These are phyloP conservation scores for Parachaetomium inaequale DNA, from an alignment of 495 filamentous ascomycete species.

Conservation along the genomic window DNA sequence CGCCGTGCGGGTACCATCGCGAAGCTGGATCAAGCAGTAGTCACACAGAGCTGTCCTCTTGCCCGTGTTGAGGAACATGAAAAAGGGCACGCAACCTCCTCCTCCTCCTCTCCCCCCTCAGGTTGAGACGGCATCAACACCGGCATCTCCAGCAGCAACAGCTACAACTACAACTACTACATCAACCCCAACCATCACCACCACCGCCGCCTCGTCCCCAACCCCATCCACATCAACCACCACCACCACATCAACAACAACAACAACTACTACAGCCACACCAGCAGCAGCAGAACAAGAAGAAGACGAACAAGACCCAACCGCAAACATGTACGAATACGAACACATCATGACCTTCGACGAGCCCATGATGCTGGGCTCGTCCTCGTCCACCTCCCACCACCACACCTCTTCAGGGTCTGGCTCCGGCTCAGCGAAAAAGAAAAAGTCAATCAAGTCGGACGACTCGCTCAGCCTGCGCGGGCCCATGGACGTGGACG, in stretches of 20 bases:
- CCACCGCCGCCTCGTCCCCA: conserved; percentile 2
- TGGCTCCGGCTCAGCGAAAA: conserved; percentile 15
- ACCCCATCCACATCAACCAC: conserved; percentile 4
- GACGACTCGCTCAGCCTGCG: conserved; percentile 30
- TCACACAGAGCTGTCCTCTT: conserved; percentile 1
- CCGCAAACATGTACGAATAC: conserved; percentile 33
- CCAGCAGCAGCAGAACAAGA: no score
- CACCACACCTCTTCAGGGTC: background rate
- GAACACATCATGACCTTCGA: conserved; percentile 38
- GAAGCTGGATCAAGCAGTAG: conserved; percentile 11
- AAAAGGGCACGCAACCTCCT: conserved; percentile 20
- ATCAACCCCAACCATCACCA: background rate
- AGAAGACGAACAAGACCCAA: background rate
- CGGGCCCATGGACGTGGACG: conserved; percentile 39
- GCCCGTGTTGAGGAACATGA: conserved; percentile 24
- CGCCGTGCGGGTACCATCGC: conserved; percentile 14
- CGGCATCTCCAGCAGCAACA: conserved; percentile 1
- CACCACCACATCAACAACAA: conserved; percentile 1
- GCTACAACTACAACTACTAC: background rate
- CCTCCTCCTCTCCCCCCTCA: conserved; percentile 8
- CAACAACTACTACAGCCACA: conserved; percentile 11
- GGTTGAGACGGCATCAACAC: background rate
- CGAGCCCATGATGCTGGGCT: conserved; percentile 19
- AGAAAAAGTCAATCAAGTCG: conserved; percentile 35
- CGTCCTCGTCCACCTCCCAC: conserved; percentile 8